These are phyloP conservation scores for Rhodotorula sp. DNA, from an alignment of 1,284 basidiomycete genomes.

Conservation along the genomic window DNA sequence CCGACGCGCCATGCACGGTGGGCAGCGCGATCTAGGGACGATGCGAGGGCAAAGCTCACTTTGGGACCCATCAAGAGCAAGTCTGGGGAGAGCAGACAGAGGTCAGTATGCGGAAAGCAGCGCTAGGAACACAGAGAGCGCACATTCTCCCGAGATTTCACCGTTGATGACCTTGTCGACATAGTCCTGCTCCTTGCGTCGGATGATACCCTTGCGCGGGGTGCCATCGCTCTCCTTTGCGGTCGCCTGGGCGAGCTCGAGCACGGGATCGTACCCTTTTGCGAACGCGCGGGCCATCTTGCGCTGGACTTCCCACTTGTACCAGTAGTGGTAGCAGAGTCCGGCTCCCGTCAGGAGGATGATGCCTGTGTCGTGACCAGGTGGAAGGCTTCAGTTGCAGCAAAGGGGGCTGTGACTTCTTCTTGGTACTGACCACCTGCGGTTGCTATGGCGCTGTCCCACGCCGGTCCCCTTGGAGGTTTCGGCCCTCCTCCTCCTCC, in stretches of 20 bases:
- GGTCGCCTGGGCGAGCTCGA: conserved; percentile 40
- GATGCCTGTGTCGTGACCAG: neutral
- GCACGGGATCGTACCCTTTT: conserved; percentile 43
- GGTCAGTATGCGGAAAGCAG: neutral
- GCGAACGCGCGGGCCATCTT: conserved; percentile 45
- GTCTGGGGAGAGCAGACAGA: conserved; percentile 7
- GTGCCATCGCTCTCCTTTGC: conserved; percentile 18
- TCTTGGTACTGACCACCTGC: conserved; percentile 18
- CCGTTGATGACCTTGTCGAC: conserved; percentile 43
- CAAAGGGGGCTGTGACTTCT: neutral
- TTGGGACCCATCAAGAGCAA: conserved; percentile 33
- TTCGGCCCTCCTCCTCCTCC: conserved; percentile 14
- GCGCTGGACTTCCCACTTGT: conserved; percentile 44
- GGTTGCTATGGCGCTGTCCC: conserved; percentile 29
- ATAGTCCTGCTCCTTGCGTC: conserved; percentile 42
- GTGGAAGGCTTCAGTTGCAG: neutral
- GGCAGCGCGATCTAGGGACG: neutral
- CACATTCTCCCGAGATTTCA: conserved; percentile 41
- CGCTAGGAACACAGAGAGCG: neutral
- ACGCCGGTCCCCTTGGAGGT: neutral
- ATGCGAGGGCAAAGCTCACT: neutral
- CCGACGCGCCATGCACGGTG: neutral
- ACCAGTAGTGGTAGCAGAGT: conserved; percentile 38
- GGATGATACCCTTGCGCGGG: conserved; percentile 25
- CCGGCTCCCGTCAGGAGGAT: conserved; percentile 21